phyloP scores from a whole-genome alignment of 2,329 filamentous ascomycete genomes.

The Zalaria sp. region DNA sequence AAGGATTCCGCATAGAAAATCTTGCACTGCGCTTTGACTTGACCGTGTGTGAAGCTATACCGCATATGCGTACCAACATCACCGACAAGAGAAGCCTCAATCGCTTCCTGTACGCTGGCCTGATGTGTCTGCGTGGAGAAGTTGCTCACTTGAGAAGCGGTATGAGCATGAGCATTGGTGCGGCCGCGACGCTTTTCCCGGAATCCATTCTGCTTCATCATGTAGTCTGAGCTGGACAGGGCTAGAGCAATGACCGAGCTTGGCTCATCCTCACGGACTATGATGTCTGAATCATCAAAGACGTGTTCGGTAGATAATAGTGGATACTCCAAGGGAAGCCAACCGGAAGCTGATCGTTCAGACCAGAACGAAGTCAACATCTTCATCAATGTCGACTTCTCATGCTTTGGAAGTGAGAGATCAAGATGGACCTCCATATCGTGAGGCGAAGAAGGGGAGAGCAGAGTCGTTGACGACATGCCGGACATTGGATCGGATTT shows the following conservation, averaged over 20 bases:
- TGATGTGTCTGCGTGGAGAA: conserved; percentile 3
- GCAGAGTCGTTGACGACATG: conserved; percentile 40
- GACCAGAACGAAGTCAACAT: conserved; percentile 98
- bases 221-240: conserved; percentile 76
- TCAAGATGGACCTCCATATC: conserved; percentile 44
- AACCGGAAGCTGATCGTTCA: conserved; percentile 88
- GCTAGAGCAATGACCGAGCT: conserved; percentile 93
- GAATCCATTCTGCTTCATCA: conserved; percentile 59
- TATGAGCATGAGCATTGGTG: conserved; percentile 12
- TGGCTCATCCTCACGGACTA: conserved; percentile 92
- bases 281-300: conserved; percentile 92
- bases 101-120: conserved; percentile 46
- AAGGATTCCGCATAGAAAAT: conserved; percentile 98
- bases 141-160: conserved; percentile 10
- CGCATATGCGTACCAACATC: conserved; percentile 85
- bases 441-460: conserved; percentile 34
- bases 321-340: conserved; percentile 85
- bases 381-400: conserved; percentile 86
- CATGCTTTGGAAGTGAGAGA: conserved; percentile 75
- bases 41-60: conserved; percentile 86
- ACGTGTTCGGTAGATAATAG: conserved; percentile 74
- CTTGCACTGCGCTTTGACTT: conserved; percentile 94
- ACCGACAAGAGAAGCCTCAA: conserved; percentile 75
- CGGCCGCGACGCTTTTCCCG: conserved; percentile 19
- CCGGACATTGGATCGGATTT: conserved; percentile 15